phyloP scores from a whole-genome alignment of 495 filamentous ascomycete species.

The Chaetomium fimeti region DNA sequence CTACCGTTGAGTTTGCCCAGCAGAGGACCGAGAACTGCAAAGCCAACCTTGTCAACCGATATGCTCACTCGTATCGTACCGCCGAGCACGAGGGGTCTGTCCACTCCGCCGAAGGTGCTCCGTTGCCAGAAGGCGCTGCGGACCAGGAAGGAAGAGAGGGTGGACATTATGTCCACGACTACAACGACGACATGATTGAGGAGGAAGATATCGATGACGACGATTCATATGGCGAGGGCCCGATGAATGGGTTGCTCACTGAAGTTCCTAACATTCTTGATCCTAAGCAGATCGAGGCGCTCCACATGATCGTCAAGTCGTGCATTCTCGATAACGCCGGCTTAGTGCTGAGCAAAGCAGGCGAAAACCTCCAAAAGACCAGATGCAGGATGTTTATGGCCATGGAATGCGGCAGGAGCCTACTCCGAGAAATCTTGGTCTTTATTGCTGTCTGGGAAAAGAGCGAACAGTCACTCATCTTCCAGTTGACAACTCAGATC shows the following conservation, averaged over 20 bases:
- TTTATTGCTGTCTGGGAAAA: constrained; percentile 97
- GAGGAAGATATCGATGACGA: constrained; percentile 81
- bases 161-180: constrained; percentile 43
- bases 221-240: constrained; percentile 75
- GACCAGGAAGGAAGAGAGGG: constrained; percentile 49
- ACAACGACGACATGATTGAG: constrained; percentile 51
- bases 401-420: constrained; percentile 79
- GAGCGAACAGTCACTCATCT: constrained; percentile 84
- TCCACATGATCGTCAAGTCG: constrained; percentile 92
- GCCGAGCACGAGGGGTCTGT: constrained; percentile 68
- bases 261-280: constrained; percentile 93
- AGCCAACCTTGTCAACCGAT: constrained; percentile 47
- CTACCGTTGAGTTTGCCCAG: constrained; percentile 51
- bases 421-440: constrained; percentile 85
- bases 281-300: constrained; percentile 86
- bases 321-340: constrained; percentile 74
- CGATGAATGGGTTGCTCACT: constrained; percentile 80
- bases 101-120: constrained; percentile 32
- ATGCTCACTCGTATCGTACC: constrained; percentile 48
- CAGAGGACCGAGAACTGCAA: constrained; percentile 51
- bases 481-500: constrained; percentile 92
- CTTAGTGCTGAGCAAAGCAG: constrained; percentile 50
- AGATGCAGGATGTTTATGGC: constrained; percentile 85
- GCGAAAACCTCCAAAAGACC: constrained; percentile 77
- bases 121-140: constrained; percentile 49